A percentile compares a stretch with the other conserved stretches of the same genome.
These are phyloP conservation scores for Leishmania turanica DNA, from an alignment of 208 protist species.

Conservation along the genomic window DNA sequence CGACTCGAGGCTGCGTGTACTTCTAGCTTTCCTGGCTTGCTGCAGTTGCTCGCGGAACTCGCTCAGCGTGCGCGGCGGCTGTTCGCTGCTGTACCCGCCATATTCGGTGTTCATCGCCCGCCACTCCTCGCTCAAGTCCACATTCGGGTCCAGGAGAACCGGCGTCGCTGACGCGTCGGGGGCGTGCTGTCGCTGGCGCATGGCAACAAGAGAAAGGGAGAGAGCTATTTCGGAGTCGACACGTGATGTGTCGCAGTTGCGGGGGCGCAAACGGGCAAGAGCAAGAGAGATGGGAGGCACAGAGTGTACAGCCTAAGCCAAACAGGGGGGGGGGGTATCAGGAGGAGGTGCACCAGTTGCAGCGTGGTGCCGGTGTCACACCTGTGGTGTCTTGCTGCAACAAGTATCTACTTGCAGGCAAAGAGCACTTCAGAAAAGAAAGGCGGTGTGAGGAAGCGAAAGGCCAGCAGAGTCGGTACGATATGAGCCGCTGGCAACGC, in stretches of 20 bases:
- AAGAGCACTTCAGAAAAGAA: not conserved
- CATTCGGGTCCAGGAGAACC: conserved; percentile 8
- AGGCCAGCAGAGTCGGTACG: not conserved
- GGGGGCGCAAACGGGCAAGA: not conserved
- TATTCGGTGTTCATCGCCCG: conserved; percentile 8
- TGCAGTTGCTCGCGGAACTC: conserved; percentile 32
- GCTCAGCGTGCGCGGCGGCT: conserved; percentile 21
- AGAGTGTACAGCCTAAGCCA: not conserved
- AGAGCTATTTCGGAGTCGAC: not conserved
- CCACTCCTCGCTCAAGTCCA: conserved; percentile 25
- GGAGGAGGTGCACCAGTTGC: not conserved
- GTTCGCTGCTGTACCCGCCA: not conserved
- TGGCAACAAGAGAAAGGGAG: not conserved
- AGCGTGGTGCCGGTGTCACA: not conserved
- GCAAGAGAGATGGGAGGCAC: not conserved
- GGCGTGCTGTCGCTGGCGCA: not conserved
- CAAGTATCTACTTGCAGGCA: not conserved
- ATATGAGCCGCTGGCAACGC: not conserved
- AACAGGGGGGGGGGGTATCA: not conserved
- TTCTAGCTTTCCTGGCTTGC: not conserved
- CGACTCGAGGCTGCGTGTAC: conserved; percentile 29
- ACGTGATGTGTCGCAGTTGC: not conserved
- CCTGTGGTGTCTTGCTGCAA: not conserved
- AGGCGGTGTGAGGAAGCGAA: not conserved
- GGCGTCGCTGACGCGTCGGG: not conserved